phyloP scores from a whole-genome alignment of 2,329 filamentous ascomycete species.

The Aureobasidium uvarum region DNA sequence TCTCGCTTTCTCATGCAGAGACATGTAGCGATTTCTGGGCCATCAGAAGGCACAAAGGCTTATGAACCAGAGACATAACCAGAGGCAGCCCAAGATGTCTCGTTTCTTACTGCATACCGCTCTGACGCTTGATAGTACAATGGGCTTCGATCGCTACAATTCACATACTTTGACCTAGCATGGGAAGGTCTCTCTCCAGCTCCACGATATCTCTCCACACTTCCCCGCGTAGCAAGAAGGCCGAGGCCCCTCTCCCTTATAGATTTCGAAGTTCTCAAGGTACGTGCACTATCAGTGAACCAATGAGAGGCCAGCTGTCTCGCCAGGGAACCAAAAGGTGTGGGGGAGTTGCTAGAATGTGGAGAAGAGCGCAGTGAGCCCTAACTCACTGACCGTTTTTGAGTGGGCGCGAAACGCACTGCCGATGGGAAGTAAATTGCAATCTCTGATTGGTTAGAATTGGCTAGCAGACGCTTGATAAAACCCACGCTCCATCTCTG shows the following conservation, averaged over 20 bases:
- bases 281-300: too few relatives aligned
- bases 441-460: neutral
- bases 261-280: too few relatives aligned
- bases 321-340: neutral
- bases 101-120: too few relatives aligned
- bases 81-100: too few relatives aligned
- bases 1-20: too few relatives aligned
- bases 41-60: too few relatives aligned
- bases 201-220: neutral
- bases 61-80: too few relatives aligned
- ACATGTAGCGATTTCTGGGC: too few relatives aligned
- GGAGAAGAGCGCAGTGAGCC: neutral
- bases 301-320: neutral
- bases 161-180: too few relatives aligned
- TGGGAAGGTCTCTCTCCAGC: neutral
- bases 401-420: slow-evolving; percentile 9
- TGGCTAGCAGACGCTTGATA: slow-evolving; percentile 7
- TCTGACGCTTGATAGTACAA: too few relatives aligned
- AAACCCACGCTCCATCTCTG: slow-evolving; percentile 1
- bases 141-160: too few relatives aligned
- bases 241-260: too few relatives aligned
- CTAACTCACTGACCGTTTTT: neutral
- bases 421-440: neutral
- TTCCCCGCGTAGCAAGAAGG: neutral
- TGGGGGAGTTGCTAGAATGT: neutral